Percentiles rank a stretch among this genome's conserved stretches.
phyloP scores from a whole-genome alignment of 2,329 filamentous ascomycete species.

The Cladophialophora chaetospira region DNA sequence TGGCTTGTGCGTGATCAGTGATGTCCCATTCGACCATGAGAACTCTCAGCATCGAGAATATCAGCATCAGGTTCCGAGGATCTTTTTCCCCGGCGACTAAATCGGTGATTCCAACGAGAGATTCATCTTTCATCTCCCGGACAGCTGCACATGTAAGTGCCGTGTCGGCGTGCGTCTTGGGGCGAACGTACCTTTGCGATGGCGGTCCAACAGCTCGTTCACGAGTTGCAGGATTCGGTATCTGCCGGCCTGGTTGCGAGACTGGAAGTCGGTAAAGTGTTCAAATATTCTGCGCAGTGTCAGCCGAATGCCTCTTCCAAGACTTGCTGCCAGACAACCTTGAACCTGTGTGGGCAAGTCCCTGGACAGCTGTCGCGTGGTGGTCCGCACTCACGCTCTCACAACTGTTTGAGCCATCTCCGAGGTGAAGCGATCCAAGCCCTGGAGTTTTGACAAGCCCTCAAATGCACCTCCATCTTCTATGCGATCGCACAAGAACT shows the following conservation, averaged over 20 bases:
- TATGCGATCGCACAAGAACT: slow-evolving; percentile 66
- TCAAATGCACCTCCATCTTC: slow-evolving; percentile 63
- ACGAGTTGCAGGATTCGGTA: slow-evolving; percentile 65
- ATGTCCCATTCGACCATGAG: slow-evolving; percentile 70
- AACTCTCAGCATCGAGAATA: slow-evolving; percentile 67
- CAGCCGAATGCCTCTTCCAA: not conserved
- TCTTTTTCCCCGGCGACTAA: slow-evolving; percentile 71
- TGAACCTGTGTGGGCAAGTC: slow-evolving; percentile 22
- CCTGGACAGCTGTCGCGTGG: slow-evolving; percentile 28
- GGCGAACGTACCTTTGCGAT: slow-evolving; percentile 53
- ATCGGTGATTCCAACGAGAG: slow-evolving; percentile 62
- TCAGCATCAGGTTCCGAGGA: slow-evolving; percentile 69
- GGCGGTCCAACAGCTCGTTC: slow-evolving; percentile 63
- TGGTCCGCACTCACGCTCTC: slow-evolving; percentile 49
- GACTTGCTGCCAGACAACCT: slow-evolving; percentile 27
- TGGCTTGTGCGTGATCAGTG: slow-evolving; percentile 57
- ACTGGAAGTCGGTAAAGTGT: slow-evolving; percentile 59
- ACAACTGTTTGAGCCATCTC: slow-evolving; percentile 57
- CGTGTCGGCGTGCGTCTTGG: not conserved
- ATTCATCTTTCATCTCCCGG: slow-evolving; percentile 59
- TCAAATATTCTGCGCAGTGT: slow-evolving; percentile 47
- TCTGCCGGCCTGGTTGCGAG: slow-evolving; percentile 64
- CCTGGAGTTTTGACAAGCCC: slow-evolving; percentile 61
- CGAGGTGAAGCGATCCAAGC: slow-evolving; percentile 61
- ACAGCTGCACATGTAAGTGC: slow-evolving; percentile 45